A percentile compares a stretch with the other conserved stretches of the same genome.
phyloP scores from a whole-genome alignment of 2,329 filamentous ascomycete genomes.

The Neofusicoccum cordaticola region DNA sequence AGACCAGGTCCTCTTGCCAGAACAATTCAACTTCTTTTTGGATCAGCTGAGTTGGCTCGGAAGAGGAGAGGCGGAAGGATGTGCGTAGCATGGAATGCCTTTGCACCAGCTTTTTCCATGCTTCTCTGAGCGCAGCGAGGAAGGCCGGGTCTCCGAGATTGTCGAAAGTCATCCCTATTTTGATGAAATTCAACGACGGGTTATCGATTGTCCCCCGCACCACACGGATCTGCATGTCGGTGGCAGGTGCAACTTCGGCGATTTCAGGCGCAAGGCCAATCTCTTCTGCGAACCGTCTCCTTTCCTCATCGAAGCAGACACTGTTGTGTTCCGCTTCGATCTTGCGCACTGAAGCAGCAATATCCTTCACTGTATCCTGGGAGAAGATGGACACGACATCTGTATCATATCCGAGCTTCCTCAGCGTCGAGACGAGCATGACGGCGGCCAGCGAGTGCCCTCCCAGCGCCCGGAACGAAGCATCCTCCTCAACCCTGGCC shows the following conservation, averaged over 20 bases:
- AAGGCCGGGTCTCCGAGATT: neutral
- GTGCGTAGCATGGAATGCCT: neutral
- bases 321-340: neutral
- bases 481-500: neutral
- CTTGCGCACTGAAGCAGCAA: neutral
- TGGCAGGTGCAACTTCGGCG: neutral
- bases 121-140: neutral
- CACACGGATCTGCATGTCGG: slow-evolving; percentile 9
- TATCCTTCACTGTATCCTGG: neutral
- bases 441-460: slow-evolving; percentile 6
- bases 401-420: neutral
- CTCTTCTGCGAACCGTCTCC: neutral
- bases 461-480: neutral
- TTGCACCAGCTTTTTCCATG: neutral
- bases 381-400: neutral
- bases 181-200: slow-evolving; percentile 3
- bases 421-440: neutral
- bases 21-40: neutral
- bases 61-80: neutral
- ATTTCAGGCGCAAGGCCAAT: neutral
- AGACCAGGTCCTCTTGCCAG: neutral
- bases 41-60: neutral
- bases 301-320: neutral
- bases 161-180: neutral
- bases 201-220: neutral